Base-by-base conservation (phyloP, 352 stramenopile species). In the Lagenidium sp. region DNA sequence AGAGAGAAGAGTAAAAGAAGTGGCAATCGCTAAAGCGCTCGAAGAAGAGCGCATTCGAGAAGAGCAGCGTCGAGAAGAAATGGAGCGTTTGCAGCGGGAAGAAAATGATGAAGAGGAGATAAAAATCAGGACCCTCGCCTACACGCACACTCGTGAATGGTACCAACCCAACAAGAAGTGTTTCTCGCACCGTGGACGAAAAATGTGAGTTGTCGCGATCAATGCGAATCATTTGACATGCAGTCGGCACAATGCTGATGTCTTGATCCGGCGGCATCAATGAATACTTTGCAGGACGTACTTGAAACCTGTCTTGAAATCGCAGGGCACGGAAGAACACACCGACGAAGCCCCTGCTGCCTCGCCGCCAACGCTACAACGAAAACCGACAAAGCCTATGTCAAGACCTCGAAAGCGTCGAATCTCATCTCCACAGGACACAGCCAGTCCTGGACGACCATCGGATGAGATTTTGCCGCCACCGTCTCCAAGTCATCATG, bases 81-180 rank as follows among this genome's bases (percentile, higher is more conserved):
- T 76, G 21, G 7, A 58, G 16, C 53, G 69, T 34, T 55, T 64
- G 42, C 63, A 75, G 32, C 36, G 60, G 7, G 65, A 70, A 21
- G 68, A 76, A 31, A 71, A 73, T 35, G 66, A 82, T 20, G 63
- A 68, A 44, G 66, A 79, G 34, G 69, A 82, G 19, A 58, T 73
- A 30, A 74, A 72, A 45, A 79, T 82, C 41, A 55, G 64, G 21
- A 79, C 65, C 3, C 54, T 82, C 8, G 65, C 69, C 26, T 82
- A 82, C 44, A 64, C 69, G 0, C 69, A 82, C 45, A 65, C 55
- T 7, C 60, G 69, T 8, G 69, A 79, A 47, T 82, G 69, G 69
- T 67, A 65, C 43, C 69, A 82, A 39, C 69, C 66, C 13, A 65
- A 82, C 44, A 82, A 79, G 25, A 74, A 75, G 34, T 82, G 65